Evolutionary conservation across 768 basidiomycete species (phyloP).

Genomic region (Tricholoma matsutake): DNA sequence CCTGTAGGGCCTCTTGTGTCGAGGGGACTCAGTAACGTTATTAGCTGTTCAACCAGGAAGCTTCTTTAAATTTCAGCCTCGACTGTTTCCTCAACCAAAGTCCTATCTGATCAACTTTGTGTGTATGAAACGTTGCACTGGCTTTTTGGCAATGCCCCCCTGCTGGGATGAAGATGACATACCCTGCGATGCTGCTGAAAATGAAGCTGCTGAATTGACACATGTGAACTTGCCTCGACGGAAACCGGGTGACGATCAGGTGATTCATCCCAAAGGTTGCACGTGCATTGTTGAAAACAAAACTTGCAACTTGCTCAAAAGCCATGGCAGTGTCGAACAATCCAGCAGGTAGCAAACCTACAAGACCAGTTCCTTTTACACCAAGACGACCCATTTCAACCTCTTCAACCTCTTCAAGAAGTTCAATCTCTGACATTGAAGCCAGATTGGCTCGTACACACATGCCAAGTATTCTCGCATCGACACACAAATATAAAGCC

Average conservation of each 20-base stretch:
- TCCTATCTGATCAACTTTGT: no score
- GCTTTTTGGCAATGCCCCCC: no score
- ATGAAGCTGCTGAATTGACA: no score
- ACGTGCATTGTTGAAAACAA: background rate
- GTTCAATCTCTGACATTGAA: constrained; percentile 22
- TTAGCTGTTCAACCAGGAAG: no score
- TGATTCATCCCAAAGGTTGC: background rate
- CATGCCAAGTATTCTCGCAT: constrained; percentile 24
- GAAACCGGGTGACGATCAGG: background rate
- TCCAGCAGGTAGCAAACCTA: constrained; percentile 32
- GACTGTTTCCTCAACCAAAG: no score
- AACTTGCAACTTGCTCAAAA: background rate
- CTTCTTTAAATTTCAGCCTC: no score
- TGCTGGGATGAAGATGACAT: no score
- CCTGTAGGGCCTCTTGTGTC: no score
- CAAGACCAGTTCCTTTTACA: constrained; percentile 47
- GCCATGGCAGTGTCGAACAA: constrained; percentile 20
- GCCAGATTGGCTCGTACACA: constrained; percentile 33
- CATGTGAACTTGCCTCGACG: no score
- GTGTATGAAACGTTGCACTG: no score
- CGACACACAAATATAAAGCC: constrained; percentile 64
- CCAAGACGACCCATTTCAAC: constrained; percentile 49
- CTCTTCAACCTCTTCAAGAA: constrained; percentile 26
- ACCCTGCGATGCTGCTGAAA: no score
- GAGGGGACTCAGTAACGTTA: no score